These are phyloP conservation scores for Capronia coronata DNA, from an alignment of 2,329 filamentous ascomycete genomes.

Conservation along the genomic window DNA sequence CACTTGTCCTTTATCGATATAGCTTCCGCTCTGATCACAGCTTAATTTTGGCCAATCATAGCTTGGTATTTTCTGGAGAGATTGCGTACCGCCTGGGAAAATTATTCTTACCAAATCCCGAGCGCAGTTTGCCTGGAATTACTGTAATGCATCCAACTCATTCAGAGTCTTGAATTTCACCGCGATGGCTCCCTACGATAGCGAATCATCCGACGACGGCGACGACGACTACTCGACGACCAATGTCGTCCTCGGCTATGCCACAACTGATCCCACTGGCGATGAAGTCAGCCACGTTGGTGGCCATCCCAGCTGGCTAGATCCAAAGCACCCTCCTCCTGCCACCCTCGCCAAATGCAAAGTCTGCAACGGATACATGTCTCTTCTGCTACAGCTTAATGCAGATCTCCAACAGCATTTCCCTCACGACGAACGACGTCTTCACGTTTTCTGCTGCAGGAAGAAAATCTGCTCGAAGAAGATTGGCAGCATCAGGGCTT, in stretches of 20 bases:
- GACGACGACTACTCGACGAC: conserved; percentile 56
- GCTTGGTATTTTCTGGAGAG: background rate
- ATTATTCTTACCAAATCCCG: background rate
- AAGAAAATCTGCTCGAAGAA: conserved; percentile 73
- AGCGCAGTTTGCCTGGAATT: background rate
- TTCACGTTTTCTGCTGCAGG: conserved; percentile 81
- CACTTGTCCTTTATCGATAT: background rate
- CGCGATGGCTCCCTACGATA: conserved; percentile 72
- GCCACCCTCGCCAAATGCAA: conserved; percentile 76
- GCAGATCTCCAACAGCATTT: conserved; percentile 82
- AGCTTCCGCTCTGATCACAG: conserved; percentile 7
- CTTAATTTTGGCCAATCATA: conserved; percentile 9
- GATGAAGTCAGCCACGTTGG: conserved; percentile 85
- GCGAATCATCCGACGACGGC: conserved; percentile 65
- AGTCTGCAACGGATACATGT: conserved; percentile 76
- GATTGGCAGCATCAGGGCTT: conserved; percentile 68
- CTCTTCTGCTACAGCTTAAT: conserved; percentile 81
- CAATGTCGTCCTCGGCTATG: conserved; percentile 83
- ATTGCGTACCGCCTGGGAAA: background rate
- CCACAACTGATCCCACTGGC: conserved; percentile 68
- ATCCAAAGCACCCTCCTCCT: conserved; percentile 62
- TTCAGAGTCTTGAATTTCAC: background rate
- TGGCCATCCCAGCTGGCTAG: conserved; percentile 79
- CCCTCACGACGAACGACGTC: conserved; percentile 74
- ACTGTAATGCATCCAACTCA: background rate